Conservation (phyloP, 106 monocot species). For the Dioscorea alata region DNA sequence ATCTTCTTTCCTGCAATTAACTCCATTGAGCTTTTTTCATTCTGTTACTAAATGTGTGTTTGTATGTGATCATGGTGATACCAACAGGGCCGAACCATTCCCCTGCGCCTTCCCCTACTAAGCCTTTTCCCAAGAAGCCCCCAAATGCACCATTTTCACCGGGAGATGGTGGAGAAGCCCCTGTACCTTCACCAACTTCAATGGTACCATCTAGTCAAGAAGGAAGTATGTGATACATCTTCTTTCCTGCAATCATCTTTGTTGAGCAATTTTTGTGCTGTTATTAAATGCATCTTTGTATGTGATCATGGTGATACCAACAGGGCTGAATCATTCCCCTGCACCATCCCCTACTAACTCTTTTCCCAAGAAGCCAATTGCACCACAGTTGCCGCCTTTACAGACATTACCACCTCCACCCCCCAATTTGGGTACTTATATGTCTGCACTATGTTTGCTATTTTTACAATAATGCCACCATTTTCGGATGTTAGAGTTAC, state of each 20-base stretch:
- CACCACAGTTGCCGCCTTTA: conserved; percentile 25
- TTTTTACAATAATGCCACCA: neutral
- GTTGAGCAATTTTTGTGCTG: neutral
- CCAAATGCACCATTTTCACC: conserved; percentile 27
- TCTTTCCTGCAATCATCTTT: neutral
- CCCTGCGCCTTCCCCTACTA: conserved; percentile 42
- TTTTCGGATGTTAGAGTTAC: neutral
- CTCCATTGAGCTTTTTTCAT: neutral
- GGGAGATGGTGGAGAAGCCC: conserved; percentile 4
- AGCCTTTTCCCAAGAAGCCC: conserved; percentile 6
- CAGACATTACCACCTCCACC: conserved; percentile 75
- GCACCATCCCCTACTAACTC: conserved; percentile 32
- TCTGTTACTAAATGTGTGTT: neutral
- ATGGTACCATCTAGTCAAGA: conserved; percentile 15
- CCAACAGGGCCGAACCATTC: conserved; percentile 39
- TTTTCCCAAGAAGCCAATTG: conserved; percentile 13
- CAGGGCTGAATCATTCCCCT: conserved; percentile 52
- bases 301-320: conserved; percentile 5
- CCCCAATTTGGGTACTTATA: conserved; percentile 56
- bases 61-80: conserved; percentile 1
- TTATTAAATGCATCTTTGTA: neutral
- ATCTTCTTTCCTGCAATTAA: neutral
- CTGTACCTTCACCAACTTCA: conserved; percentile 25
- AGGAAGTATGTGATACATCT: conserved; percentile 15
- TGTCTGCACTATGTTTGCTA: neutral